These are phyloP conservation scores for Filobasidium floriforme DNA, from an alignment of 768 basidiomycete genomes.

Conservation along the genomic window DNA sequence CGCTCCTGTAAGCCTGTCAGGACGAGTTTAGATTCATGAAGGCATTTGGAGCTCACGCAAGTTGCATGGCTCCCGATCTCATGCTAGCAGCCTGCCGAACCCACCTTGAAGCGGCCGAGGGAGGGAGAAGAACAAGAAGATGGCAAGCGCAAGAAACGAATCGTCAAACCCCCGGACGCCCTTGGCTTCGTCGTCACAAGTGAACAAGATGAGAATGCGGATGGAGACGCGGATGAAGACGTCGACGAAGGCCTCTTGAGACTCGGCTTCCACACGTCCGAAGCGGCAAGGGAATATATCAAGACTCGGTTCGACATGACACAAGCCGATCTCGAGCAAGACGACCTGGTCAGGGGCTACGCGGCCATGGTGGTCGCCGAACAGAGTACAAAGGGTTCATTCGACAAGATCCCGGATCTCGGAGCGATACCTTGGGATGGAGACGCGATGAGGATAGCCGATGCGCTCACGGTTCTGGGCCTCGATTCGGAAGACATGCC, in stretches of 20 bases:
- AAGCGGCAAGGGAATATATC: neutral
- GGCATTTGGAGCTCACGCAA: neutral
- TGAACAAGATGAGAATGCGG: conserved; percentile 1
- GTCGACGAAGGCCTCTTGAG: neutral
- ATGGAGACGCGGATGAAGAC: neutral
- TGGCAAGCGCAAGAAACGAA: neutral
- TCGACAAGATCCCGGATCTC: neutral
- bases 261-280: neutral
- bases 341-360: neutral
- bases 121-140: neutral
- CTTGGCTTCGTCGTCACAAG: neutral
- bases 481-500: neutral
- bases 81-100: neutral
- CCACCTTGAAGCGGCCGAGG: neutral
- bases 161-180: neutral
- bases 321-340: neutral
- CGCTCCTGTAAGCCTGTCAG: neutral
- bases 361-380: neutral
- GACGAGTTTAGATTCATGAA: neutral
- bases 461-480: neutral
- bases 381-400: neutral
- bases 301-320: neutral
- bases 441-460: neutral
- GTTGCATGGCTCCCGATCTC: neutral
- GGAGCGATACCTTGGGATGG: neutral